Base-by-base conservation (phyloP, 352 stramenopile species). In the Pythium monospermum region DNA sequence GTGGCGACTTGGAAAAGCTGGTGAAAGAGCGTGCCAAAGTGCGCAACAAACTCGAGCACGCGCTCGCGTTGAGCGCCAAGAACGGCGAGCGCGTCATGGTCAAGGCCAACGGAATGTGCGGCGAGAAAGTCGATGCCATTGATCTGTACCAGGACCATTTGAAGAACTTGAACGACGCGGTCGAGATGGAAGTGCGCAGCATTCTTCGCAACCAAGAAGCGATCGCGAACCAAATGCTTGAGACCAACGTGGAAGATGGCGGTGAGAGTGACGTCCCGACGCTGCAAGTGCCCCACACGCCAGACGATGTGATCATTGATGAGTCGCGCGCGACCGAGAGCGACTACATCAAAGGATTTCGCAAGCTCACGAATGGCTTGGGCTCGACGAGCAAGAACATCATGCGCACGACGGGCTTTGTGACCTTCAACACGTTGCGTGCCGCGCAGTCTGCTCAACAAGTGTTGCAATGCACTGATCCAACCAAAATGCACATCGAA, bases 391-490 rank as follows among this genome's bases (percentile, higher is more conserved):
- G 68, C 7, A 47, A 62, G 25, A 57, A 53, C 45, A 85, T 89
- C 53, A 93, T 93, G 83, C 79, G 76, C 6, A 46, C 55, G 13
- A 75, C 80, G 1, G 83, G 77, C 1, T 93, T 93, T 44, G 80
- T 93, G 32, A 93, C 83, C 2, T 93, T 93, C 66, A 82, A 74
- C 38, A 87, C 61, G 36, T 56, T 93, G 6, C 80, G 84, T 38
- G 76, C 63, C 1, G 77, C 77, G 2, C 80, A 93, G 57, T 81
- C 82, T 13, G 83, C 77, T 11, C 80, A 87, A 43, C 83, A 93
- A 49, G 82, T 90, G 36, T 57, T 93, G 22, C 83, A 93, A 57
- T 85, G 73, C 36, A 66, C 71, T 1, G 66, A 89, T 40, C 83
- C 78, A 4, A 87, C 77, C 4, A 31, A 90, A 41, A 87, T 93